Evolutionary conservation across 2,329 filamentous ascomycete species (phyloP).

Genomic region (Allantophomopsis lycopodina): DNA sequence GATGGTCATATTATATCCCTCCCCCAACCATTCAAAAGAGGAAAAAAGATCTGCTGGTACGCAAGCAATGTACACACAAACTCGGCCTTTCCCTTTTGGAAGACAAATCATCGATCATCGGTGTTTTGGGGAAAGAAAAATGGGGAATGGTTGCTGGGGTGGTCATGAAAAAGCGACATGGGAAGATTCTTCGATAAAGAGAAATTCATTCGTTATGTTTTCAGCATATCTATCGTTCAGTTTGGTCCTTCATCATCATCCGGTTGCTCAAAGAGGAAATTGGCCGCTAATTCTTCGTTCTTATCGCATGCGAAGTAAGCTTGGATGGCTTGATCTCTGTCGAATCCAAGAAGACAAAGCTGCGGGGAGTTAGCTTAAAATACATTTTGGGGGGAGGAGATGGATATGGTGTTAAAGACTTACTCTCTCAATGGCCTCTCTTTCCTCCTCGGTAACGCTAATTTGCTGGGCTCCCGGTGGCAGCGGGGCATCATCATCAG

Average conservation of each 20-base stretch:
- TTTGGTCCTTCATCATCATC: slow-evolving; percentile 59
- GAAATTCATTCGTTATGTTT: neutral
- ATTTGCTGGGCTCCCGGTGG: slow-evolving; percentile 85
- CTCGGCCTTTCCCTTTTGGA: no score
- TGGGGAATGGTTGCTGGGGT: no score
- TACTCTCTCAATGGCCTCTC: slow-evolving; percentile 92
- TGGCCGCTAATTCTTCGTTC: slow-evolving; percentile 96
- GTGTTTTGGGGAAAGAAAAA: neutral
- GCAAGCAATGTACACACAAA: no score
- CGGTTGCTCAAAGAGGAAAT: slow-evolving; percentile 95
- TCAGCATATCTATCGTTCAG: slow-evolving; percentile 14
- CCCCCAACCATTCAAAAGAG: no score
- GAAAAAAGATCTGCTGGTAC: no score
- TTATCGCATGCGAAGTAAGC: slow-evolving; percentile 99
- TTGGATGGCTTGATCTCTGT: slow-evolving; percentile 86
- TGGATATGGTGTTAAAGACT: slow-evolving; percentile 16
- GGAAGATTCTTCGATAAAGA: no score
- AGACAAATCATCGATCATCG: neutral
- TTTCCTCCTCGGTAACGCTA: slow-evolving; percentile 86
- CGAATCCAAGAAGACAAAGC: slow-evolving; percentile 87
- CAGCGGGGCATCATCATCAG: slow-evolving; percentile 68
- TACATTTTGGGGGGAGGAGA: slow-evolving; percentile 7
- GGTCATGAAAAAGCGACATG: no score
- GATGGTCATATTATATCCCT: no score
- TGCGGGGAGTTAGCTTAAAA: slow-evolving; percentile 20